These are phyloP conservation scores for Cynanchum wilfordii DNA, from an alignment of 257 asterid species.

Conservation along the genomic window DNA sequence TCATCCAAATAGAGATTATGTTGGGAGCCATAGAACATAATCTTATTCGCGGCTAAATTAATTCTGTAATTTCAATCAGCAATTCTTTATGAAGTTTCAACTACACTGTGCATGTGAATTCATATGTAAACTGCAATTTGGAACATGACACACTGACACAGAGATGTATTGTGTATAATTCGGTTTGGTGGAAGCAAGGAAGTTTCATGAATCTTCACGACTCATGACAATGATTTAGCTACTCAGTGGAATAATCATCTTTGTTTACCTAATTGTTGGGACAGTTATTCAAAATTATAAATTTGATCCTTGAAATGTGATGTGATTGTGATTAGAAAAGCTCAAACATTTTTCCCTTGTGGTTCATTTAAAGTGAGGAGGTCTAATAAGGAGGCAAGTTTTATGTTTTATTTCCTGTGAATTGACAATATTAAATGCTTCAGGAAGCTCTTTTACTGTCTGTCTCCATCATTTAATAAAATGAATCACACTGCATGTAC, in stretches of 20 bases:
- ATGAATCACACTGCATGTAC: not conserved
- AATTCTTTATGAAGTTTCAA: not conserved
- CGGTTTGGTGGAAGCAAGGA: not conserved
- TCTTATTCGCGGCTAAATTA: not conserved
- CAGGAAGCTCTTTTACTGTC: not conserved
- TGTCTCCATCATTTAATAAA: not conserved
- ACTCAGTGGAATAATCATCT: not conserved
- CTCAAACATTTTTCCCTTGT: not conserved
- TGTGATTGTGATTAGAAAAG: not conserved
- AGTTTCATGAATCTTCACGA: not conserved
- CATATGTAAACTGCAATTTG: not conserved
- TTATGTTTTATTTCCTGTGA: not conserved
- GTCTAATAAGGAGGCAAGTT: not conserved
- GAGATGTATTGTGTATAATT: not conserved
- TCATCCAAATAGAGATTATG: not conserved
- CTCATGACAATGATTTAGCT: not conserved
- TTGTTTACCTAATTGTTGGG: too few relatives aligned
- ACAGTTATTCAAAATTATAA: not conserved
- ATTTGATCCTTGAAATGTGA: not conserved
- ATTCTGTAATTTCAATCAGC: not conserved
- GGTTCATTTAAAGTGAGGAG: not conserved
- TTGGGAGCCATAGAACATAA: not conserved
- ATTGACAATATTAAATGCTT: conserved; percentile 3
- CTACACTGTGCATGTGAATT: not conserved
- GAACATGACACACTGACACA: not conserved